Evolutionary conservation across 257 asterid species (phyloP).

Genomic region (Pogostemon cablin): DNA sequence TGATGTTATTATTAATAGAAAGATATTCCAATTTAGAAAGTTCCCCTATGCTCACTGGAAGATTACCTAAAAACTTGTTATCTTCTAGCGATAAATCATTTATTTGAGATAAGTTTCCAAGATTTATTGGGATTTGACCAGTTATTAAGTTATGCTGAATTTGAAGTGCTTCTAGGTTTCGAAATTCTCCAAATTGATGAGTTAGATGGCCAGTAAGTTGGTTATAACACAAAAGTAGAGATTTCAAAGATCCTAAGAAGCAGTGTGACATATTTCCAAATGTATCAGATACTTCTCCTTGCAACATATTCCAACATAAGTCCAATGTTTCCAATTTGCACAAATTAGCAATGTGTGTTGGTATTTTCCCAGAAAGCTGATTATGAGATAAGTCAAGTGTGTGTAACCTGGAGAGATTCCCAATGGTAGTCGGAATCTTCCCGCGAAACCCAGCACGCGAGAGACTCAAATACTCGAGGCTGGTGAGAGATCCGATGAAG

Average conservation of each 20-base stretch:
- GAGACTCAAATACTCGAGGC: constrained; percentile 33
- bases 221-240: not conserved
- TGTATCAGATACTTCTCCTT: not conserved
- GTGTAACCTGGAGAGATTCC: constrained; percentile 35
- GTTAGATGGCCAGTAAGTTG: too few species aligned
- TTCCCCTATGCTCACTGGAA: not conserved
- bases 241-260: too few species aligned
- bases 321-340: not conserved
- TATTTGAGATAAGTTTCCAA: not conserved
- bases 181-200: too few species aligned
- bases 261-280: not conserved
- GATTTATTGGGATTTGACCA: too few species aligned
- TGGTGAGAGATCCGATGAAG: constrained; percentile 23
- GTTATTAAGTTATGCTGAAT: too few species aligned
- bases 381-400: not conserved
- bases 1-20: not conserved
- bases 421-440: constrained; percentile 22
- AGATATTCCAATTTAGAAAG: not conserved
- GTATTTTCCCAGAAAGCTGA: not conserved
- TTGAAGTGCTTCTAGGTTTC: too few species aligned
- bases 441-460: constrained; percentile 24
- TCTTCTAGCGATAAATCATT: not conserved
- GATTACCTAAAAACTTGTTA: not conserved
- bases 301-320: not conserved
- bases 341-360: not conserved